Conservation (phyloP, 2,329 filamentous ascomycete genomes). For the Leptodontidium sp. region DNA sequence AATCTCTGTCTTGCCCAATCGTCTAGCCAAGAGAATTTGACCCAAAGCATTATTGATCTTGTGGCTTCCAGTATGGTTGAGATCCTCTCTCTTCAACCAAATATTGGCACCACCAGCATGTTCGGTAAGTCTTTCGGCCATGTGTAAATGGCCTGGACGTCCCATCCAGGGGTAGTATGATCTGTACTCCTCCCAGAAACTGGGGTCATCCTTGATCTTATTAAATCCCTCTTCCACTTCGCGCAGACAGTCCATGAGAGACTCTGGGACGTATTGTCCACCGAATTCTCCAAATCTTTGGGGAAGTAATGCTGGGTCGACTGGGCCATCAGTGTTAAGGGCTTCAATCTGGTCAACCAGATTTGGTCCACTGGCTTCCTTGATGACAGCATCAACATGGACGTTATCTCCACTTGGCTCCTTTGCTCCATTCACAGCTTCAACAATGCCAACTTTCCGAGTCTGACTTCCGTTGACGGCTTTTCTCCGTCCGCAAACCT, state of each 20-base stretch:
- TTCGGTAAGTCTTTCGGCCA: conserved; percentile 87
- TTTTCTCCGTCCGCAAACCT: conserved; percentile 67
- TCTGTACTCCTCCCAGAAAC: conserved; percentile 97
- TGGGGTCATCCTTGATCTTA: conserved; percentile 82
- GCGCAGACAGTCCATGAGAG: conserved; percentile 93
- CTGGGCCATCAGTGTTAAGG: conserved; percentile 62
- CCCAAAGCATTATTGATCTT: conserved; percentile 99
- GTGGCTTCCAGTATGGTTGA: conserved; percentile 97
- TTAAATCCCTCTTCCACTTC: conserved; percentile 94
- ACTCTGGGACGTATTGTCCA: conserved; percentile 97
- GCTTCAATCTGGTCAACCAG: conserved; percentile 70
- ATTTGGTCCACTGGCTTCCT: conserved; percentile 46
- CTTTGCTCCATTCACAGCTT: conserved; percentile 69
- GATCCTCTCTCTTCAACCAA: conserved; percentile 96
- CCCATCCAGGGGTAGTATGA: conserved; percentile 98
- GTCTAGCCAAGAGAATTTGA: conserved; percentile 84
- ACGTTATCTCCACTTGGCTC: conserved; percentile 66
- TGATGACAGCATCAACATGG: conserved; percentile 73
- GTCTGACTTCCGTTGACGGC: conserved; percentile 51
- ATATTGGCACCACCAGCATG: conserved; percentile 92
- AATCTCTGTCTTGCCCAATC: conserved; percentile 93
- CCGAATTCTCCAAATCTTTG: conserved; percentile 95
- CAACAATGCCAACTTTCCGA: conserved; percentile 73
- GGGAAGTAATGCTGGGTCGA: conserved; percentile 67
- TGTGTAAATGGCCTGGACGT: conserved; percentile 88